Base-by-base conservation (phyloP, 441 rosid species). In the Brassica hybrid region DNA sequence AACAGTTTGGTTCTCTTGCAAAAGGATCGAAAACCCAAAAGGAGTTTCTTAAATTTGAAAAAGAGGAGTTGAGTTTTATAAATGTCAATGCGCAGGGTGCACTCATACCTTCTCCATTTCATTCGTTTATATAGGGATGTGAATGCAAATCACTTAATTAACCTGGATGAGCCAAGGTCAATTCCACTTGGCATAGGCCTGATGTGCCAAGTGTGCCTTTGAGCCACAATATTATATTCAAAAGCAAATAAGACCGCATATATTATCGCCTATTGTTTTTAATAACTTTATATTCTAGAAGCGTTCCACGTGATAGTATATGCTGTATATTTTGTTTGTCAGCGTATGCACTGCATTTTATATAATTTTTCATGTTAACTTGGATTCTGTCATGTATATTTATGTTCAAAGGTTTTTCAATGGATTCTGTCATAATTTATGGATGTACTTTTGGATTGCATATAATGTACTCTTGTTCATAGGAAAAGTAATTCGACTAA, bases 151-250 rank as follows among this genome's bases (percentile, higher is more conserved):
- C 72, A 57, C 19, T 69, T 64, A 48, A 12, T 73, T 62, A 78
- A 79, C 68, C 78, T 58, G 65, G 21, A 54, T 6, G 59, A 65
- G 66, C 63, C 13, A 88, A 88, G 57, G 97, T 94, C 97, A 91
- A 89, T 16, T 69, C 36, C 76, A 82, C 87, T 90, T 90, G 97
- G 89, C 83, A 87, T 94, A 86, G 85, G 57, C 89, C 86, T 80
- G 18, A 18, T 57, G 16, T 32, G 67, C 67, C 80, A 77, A 66
- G 62, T 71, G 57, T 50, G 66, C 60, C 43, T 17, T 76, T 70
- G 23, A 70, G 23, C 7, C 69, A 86, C 83, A 84, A 82, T 81
- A 83, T 82, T 57, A 21, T 67, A 52, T 67, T 11, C 69, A 58
- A 21, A 63, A 25, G 25, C 21, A 52, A 30, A 32, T 27, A 65